Base-by-base conservation (phyloP, 352 stramenopile species). In the Pythium oligandrum region DNA sequence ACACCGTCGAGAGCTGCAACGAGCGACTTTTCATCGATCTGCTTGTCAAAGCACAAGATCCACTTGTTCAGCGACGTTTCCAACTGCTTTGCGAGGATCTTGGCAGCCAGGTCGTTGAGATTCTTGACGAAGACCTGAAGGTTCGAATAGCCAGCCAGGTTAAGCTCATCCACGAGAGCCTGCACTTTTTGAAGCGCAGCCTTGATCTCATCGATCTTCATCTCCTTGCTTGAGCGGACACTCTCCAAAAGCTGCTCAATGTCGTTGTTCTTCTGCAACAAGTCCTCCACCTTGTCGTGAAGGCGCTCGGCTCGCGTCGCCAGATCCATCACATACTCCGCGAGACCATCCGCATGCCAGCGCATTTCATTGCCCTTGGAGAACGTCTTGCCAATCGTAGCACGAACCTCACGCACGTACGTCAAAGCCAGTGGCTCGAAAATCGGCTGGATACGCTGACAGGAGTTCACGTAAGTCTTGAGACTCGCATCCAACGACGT, bases 251-350 rank as follows among this genome's bases (percentile, higher is more conserved):
- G 71, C 50, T 86, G 71, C 44, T 99, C 86, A 51, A 99, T 94
- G 11, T 95, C 90, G 48, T 81, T 81, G 37, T 92, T 96, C 53
- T 98, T 98, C 53, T 88, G 65, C 33, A 97, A 63, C 31, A 99
- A 73, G 33, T 98, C 95, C 58, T 99, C 95, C 9, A 99, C 93
- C 57, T 98, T 98, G 56, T 99, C 97, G 57, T 99, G 96, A 43
- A 99, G 85, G 37, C 83, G 87, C 51, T 97, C 94, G 1, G 99
- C 96, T 53, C 98, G 93, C 33, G 89, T 81, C 31, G 95, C 78
- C 48, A 97, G 71, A 53, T 95, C 80, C 3, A 71, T 78, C 6
- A 97, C 89, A 55, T 96, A 96, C 32, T 96, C 82, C 4, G 75
- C 82, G 31, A 97, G 61, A 17, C 82, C 73, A 52, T 96, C 83